A percentile compares a stretch with the other conserved stretches of the same genome.
These are phyloP conservation scores for Yamadazyma siamensis DNA, from an alignment of 1,139 yeast genomes.

Conservation along the genomic window DNA sequence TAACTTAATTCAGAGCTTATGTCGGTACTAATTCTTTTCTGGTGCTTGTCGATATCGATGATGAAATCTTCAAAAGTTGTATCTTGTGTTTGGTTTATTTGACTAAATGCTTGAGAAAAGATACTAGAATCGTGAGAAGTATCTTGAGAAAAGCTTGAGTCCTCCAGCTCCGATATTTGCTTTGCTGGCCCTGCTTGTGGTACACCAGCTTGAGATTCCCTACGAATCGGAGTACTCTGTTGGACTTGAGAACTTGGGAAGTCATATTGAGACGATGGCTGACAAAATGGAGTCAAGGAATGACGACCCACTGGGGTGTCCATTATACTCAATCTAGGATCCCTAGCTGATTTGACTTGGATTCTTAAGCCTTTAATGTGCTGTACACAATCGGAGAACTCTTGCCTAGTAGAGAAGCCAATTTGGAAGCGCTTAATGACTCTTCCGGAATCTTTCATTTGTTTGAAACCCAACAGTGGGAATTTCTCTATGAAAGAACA, in stretches of 20 bases:
- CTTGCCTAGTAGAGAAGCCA: slow-evolving; percentile 6
- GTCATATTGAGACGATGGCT: too few relatives aligned
- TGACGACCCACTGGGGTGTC: background rate
- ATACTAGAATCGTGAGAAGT: too few relatives aligned
- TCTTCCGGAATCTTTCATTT: slow-evolving; percentile 5
- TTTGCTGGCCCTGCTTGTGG: background rate
- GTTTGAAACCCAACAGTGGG: slow-evolving; percentile 15
- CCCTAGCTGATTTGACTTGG: background rate
- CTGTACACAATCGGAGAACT: slow-evolving; percentile 6
- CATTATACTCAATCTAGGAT: background rate
- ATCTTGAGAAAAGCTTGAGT: too few relatives aligned
- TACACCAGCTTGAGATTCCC: background rate
- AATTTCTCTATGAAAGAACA: slow-evolving; percentile 8
- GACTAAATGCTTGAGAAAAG: too few relatives aligned
- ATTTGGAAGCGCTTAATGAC: slow-evolving; percentile 13
- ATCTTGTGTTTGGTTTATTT: too few relatives aligned
- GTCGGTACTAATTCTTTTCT: too few relatives aligned
- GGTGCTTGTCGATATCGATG: too few relatives aligned
- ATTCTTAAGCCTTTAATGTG: slow-evolving; percentile 3
- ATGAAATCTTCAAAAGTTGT: too few relatives aligned
- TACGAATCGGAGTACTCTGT: background rate
- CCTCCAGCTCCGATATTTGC: too few relatives aligned
- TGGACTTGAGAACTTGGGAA: too few relatives aligned
- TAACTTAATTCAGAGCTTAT: too few relatives aligned
- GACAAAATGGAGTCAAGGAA: too few relatives aligned